Conservation (phyloP, 2,329 filamentous ascomycete species). For the Didymella pomorum region DNA sequence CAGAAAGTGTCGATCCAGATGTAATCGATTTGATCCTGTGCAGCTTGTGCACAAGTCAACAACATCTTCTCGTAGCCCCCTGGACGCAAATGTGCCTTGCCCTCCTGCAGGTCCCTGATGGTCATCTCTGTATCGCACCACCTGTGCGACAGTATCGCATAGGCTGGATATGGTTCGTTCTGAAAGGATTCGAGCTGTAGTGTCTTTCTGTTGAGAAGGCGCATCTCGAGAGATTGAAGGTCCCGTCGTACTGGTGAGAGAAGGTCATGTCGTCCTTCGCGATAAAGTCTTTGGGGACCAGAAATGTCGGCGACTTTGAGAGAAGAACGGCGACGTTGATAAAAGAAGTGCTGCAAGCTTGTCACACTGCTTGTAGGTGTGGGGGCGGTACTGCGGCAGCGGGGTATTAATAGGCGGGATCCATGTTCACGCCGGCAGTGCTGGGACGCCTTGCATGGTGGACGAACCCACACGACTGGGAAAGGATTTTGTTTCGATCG, state of each 20-base stretch:
- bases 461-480: not conserved
- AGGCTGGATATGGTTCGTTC: not conserved
- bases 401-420: not conserved
- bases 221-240: not conserved
- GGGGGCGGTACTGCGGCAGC: not conserved
- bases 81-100: not conserved
- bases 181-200: not conserved
- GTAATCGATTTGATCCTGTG: not conserved
- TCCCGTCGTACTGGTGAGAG: not conserved
- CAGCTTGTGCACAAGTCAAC: not conserved
- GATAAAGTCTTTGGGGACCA: not conserved
- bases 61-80: not conserved
- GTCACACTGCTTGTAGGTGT: not conserved
- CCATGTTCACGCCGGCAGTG: not conserved
- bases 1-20: not conserved
- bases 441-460: not conserved
- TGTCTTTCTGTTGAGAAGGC: not conserved
- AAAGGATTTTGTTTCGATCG: not conserved
- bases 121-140: not conserved
- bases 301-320: not conserved
- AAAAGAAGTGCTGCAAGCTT: not conserved
- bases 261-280: not conserved
- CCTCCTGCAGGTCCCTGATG: not conserved
- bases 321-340: not conserved
- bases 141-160: not conserved